Base-by-base conservation (phyloP, 805 yeast genomes). In the Ogataea angusta region DNA sequence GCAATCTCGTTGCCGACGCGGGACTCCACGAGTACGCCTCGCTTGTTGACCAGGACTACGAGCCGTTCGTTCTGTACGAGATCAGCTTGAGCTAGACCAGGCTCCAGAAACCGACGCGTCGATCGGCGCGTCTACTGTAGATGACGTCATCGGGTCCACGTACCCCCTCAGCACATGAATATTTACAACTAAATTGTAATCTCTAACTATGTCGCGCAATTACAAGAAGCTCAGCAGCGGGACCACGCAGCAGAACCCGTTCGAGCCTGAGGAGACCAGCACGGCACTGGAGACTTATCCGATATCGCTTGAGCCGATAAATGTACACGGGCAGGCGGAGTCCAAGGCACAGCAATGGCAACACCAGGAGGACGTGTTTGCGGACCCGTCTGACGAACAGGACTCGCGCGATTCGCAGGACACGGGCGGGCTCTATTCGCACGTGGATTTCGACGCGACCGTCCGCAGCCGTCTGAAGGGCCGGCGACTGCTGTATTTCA, bases 1-100 rank as follows among this genome's bases (percentile, higher is more conserved):
- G 90, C 35, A 76, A 73, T 50, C 68, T 81, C 34, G 71, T 76
- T 48, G 79, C 82, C 53, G 87, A 82, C 59, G 54, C 63, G 25
- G 41, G 54, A 10, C 72, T 91, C 55, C 78, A 82, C 52, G 98
- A 91, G 62, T 93, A 86, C 63, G 91, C 96, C 9, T 79, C 95
- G 2, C 68, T 93, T 55, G 96, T 89, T 36, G 99, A 93, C 64
- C 80, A 91, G 21, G 97, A 91, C 43, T 91, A 91, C 63, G 96
- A 91, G 67, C 98, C 98, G 38, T 93, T 93, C 67, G 99, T 91
- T 38, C 66, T 93, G 52, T 91, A 87, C 63, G 75, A 75, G 36
- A 64, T 78, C 30, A 72, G 66, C 43, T 51, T 77, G 34, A 56
- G 61, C 45, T 67, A 33, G 30, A 19, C 29, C 6, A 14, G 10